These are phyloP conservation scores for Salvia miltiorrhiza DNA, from an alignment of 257 asterid species.

Conservation along the genomic window DNA sequence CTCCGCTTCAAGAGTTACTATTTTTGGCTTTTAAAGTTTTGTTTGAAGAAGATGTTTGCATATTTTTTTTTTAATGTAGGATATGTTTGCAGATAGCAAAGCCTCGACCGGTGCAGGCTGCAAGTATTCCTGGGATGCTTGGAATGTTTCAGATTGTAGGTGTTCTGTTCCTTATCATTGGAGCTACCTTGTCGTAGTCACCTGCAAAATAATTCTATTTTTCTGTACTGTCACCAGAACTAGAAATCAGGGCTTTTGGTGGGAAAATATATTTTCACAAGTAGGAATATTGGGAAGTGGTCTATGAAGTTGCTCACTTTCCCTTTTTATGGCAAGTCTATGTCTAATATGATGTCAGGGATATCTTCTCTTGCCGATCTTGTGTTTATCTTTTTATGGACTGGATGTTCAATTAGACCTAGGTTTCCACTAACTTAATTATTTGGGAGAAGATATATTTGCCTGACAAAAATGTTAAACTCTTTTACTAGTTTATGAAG, in stretches of 20 bases:
- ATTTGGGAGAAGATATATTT: not conserved
- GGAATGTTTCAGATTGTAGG: slow-evolving; percentile 95
- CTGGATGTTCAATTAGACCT: not conserved
- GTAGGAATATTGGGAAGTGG: not conserved
- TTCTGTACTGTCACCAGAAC: not conserved
- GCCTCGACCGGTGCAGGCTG: slow-evolving; percentile 96
- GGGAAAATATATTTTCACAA: not conserved
- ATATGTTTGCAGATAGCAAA: slow-evolving; percentile 64
- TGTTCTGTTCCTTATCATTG: slow-evolving; percentile 22
- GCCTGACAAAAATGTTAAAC: not conserved
- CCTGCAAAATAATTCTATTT: not conserved
- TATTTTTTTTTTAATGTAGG: not conserved
- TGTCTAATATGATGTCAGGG: not conserved
- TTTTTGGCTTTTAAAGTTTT: not conserved
- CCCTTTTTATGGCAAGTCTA: not conserved
- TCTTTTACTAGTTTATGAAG: not conserved
- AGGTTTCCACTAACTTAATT: not conserved
- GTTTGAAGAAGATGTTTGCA: not conserved
- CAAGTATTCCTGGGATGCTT: slow-evolving; percentile 97
- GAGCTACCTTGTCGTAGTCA: not conserved
- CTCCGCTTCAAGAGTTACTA: not conserved
- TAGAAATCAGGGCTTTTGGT: too few relatives aligned
- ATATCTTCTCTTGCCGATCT: not conserved
- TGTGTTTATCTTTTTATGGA: not conserved
- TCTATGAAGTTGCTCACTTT: not conserved